These are phyloP conservation scores for Musa balbisiana DNA, from an alignment of 202 grass and related monocot species.

Conservation along the genomic window DNA sequence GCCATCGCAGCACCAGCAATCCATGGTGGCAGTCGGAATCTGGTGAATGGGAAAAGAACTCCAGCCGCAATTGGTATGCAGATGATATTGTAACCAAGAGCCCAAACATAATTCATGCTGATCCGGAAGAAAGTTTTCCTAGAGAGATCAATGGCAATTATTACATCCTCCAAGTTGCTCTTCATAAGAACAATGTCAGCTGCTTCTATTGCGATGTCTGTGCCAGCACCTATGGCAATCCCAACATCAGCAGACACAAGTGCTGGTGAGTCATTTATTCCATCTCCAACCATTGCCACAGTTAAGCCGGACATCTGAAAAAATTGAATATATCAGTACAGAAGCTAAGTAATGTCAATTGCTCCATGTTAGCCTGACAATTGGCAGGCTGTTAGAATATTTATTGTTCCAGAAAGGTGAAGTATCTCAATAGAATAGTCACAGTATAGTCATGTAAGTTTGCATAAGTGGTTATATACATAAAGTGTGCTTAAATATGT, in stretches of 20 bases:
- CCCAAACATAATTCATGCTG: conserved; percentile 93
- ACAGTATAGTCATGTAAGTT: neutral
- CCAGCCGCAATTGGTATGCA: conserved; percentile 78
- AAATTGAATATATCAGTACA: neutral
- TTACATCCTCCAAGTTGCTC: conserved; percentile 92
- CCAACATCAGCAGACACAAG: conserved; percentile 79
- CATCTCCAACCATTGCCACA: conserved; percentile 90
- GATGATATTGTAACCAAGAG: conserved; percentile 84
- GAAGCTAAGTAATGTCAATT: too few species aligned
- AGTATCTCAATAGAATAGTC: neutral
- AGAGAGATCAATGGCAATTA: conserved; percentile 82
- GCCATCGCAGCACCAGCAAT: conserved; percentile 91
- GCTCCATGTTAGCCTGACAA: neutral
- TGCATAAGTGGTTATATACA: too few species aligned
- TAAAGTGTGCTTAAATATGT: too few species aligned
- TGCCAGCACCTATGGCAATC: conserved; percentile 77
- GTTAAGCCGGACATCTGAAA: conserved; percentile 53
- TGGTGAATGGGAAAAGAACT: conserved; percentile 59
- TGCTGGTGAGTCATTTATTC: conserved; percentile 87
- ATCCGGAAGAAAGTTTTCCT: conserved; percentile 88
- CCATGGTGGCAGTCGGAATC: conserved; percentile 87
- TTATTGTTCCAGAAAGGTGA: neutral
- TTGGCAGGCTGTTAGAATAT: neutral
- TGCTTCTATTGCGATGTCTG: conserved; percentile 86
- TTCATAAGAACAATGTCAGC: conserved; percentile 95